phyloP scores from a whole-genome alignment of 2,329 filamentous ascomycete species.

The Colletotrichum euphorbiae region DNA sequence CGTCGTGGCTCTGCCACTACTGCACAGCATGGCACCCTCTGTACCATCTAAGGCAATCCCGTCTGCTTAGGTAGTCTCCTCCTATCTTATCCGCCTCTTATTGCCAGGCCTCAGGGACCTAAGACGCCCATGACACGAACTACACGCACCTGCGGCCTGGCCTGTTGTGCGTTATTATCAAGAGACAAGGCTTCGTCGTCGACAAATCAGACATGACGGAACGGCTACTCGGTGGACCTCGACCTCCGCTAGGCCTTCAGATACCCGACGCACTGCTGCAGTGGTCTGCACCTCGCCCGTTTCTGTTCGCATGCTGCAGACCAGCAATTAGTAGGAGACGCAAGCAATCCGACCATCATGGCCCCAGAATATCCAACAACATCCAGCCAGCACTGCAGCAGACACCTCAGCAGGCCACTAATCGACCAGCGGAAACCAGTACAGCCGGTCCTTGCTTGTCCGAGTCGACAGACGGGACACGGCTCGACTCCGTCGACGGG shows the following conservation, averaged over 20 bases:
- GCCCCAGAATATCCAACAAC: constrained; percentile 4
- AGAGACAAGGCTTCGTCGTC: constrained; percentile 1
- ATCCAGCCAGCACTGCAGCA: not conserved
- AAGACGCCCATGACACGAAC: not conserved
- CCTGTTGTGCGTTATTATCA: constrained; percentile 31
- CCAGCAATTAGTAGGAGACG: constrained; percentile 29
- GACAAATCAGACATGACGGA: constrained; percentile 17
- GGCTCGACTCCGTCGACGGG: constrained; percentile 9
- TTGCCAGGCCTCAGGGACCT: not conserved
- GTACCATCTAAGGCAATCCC: constrained; percentile 25
- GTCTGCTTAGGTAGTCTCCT: not conserved
- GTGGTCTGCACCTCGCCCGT: constrained; percentile 23
- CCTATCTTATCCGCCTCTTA: not conserved
- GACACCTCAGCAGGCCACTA: not conserved
- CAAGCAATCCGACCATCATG: constrained; percentile 31
- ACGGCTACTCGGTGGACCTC: not conserved
- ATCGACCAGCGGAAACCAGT: not conserved
- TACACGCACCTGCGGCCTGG: constrained; percentile 1
- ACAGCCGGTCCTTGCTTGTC: constrained; percentile 1
- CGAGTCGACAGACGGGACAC: constrained; percentile 3
- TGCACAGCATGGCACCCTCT: not conserved
- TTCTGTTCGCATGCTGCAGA: constrained; percentile 32
- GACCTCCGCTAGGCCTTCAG: constrained; percentile 19
- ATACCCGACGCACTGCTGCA: constrained; percentile 35
- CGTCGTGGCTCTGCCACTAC: constrained; percentile 10